Conservation (phyloP, 2,329 filamentous ascomycete genomes). For the Coniochaeta prunicola region DNA sequence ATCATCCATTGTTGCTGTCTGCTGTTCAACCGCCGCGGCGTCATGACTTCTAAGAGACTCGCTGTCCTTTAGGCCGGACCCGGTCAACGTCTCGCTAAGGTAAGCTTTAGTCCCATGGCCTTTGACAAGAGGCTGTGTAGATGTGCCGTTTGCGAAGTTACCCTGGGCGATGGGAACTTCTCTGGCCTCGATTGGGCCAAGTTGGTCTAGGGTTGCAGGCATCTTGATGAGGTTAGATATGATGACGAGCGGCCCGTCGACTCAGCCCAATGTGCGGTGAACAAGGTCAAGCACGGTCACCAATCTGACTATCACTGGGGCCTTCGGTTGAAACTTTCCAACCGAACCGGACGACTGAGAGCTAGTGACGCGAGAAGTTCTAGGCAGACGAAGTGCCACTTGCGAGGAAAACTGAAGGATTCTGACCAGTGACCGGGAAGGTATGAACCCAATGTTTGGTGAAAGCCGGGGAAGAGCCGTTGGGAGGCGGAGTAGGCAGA, state of each 20-base stretch:
- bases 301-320: background rate
- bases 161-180: background rate
- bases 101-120: background rate
- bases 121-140: background rate
- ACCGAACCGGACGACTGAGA: background rate
- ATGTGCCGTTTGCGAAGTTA: background rate
- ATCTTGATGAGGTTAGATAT: background rate
- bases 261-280: background rate
- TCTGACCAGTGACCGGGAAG: background rate
- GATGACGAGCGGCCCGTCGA: background rate
- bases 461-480: background rate
- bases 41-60: background rate
- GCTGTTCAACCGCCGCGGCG: background rate
- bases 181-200: background rate
- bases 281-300: background rate
- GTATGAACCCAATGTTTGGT: background rate
- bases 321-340: background rate
- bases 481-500: background rate
- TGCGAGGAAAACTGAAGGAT: background rate
- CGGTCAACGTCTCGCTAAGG: background rate
- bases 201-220: background rate
- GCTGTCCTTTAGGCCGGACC: background rate
- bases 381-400: background rate
- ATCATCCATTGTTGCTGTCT: background rate
- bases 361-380: background rate